Conservation (phyloP, 163 green algal genomes). For the Volvox carteri region DNA sequence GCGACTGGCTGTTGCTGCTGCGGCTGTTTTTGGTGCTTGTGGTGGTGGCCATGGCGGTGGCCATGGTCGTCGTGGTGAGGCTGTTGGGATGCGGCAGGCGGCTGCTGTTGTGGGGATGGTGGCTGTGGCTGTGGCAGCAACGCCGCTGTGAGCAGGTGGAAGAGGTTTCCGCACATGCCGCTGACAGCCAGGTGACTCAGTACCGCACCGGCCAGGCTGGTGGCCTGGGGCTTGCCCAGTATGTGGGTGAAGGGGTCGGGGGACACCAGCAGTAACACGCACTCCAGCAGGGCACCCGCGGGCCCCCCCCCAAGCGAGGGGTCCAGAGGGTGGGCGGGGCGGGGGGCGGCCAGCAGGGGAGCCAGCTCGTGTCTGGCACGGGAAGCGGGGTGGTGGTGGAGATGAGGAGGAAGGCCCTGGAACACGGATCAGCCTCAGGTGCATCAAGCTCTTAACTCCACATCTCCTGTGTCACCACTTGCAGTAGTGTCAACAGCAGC, state of each 20-base stretch:
- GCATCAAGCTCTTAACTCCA: too few relatives aligned
- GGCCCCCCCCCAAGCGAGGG: background rate
- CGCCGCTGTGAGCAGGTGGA: background rate
- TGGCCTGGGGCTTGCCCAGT: conserved; percentile 36
- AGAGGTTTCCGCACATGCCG: conserved; percentile 38
- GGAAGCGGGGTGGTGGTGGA: too few relatives aligned
- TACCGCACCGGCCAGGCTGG: background rate
- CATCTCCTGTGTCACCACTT: too few relatives aligned
- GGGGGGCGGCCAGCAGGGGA: conserved; percentile 5
- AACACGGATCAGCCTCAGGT: too few relatives aligned
- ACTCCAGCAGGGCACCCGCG: conserved; percentile 44
- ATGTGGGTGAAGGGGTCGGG: conserved; percentile 10
- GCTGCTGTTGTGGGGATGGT: background rate
- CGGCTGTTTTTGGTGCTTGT: too few relatives aligned
- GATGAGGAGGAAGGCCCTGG: too few relatives aligned
- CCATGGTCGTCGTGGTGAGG: background rate
- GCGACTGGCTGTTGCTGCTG: too few relatives aligned
- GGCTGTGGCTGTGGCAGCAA: background rate
- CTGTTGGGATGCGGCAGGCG: background rate
- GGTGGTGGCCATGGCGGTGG: too few relatives aligned
- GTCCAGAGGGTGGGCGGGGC: conserved; percentile 26
- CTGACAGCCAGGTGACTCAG: conserved; percentile 26
- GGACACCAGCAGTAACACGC: conserved; percentile 50
- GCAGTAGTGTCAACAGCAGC: too few relatives aligned
- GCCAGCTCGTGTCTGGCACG: conserved; percentile 30